A percentile compares a stretch with the other conserved stretches of the same genome.
Conservation (phyloP, 2,329 filamentous ascomycete species). For the Mycocentrospora acerina region DNA sequence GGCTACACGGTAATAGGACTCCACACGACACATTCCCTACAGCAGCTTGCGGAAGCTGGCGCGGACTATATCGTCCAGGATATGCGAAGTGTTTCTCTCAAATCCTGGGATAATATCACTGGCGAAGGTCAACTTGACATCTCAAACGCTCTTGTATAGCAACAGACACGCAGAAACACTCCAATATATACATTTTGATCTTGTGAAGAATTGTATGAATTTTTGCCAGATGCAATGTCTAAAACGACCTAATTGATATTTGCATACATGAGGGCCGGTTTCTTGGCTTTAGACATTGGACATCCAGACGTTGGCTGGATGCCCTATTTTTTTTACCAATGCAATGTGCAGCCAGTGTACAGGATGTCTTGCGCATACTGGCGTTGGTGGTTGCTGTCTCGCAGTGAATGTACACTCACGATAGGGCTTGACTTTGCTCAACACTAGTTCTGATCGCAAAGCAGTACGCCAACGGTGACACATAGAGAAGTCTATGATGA, state of each 20-base stretch:
- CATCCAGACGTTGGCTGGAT: too few species aligned
- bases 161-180: slow-evolving; percentile 6
- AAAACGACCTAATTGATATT: too few species aligned
- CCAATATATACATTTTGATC: slow-evolving; percentile 7
- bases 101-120: slow-evolving; percentile 54
- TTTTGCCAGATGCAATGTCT: too few species aligned
- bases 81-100: slow-evolving; percentile 69
- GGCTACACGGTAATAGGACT: slow-evolving; percentile 84
- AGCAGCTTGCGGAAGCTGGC: slow-evolving; percentile 71
- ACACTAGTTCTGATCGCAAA: too few species aligned
- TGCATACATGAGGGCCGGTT: too few species aligned
- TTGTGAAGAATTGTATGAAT: not conserved
- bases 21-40: slow-evolving; percentile 76
- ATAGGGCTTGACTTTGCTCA: too few species aligned
- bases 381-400: not conserved
- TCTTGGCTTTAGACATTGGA: too few species aligned
- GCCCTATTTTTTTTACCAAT: too few species aligned
- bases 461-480: not conserved
- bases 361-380: too few species aligned
- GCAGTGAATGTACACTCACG: too few species aligned
- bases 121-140: slow-evolving; percentile 70
- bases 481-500: not conserved
- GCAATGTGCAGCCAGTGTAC: too few species aligned
- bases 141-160: slow-evolving; percentile 55
- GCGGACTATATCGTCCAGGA: slow-evolving; percentile 88